phyloP scores from a whole-genome alignment of 257 asterid genomes.

The Przewalskia tangutica region DNA sequence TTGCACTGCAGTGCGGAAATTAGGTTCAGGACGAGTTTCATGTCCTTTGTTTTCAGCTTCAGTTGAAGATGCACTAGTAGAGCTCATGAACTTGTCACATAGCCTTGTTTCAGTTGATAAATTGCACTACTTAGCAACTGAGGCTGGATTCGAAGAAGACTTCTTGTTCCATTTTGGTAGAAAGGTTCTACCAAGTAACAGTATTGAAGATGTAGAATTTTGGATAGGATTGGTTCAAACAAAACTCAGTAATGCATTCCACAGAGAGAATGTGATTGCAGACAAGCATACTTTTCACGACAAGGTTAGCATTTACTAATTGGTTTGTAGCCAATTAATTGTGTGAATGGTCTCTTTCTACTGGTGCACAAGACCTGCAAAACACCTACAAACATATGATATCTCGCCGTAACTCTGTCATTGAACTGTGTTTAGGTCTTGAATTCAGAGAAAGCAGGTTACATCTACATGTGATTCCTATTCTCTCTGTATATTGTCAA shows the following conservation, averaged over 20 bases:
- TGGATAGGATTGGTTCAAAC: constrained; percentile 69
- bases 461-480: background rate
- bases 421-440: background rate
- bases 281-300: constrained; percentile 31
- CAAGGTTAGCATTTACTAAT: constrained; percentile 31
- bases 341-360: background rate
- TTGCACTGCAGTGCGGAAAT: constrained; percentile 49
- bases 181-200: constrained; percentile 50
- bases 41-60: constrained; percentile 29
- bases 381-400: background rate
- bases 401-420: background rate
- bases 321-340: background rate
- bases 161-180: constrained; percentile 57
- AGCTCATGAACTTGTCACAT: constrained; percentile 49
- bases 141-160: constrained; percentile 76
- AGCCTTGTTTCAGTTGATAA: constrained; percentile 43
- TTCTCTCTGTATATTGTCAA: background rate
- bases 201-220: constrained; percentile 47
- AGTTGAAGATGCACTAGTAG: constrained; percentile 33
- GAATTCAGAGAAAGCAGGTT: background rate
- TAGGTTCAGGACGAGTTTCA: constrained; percentile 35
- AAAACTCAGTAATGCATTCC: constrained; percentile 53
- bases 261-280: constrained; percentile 52
- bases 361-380: background rate
- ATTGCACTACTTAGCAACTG: constrained; percentile 55